Evolutionary conservation across 805 yeast genomes (phyloP), one percentile per base, ranked within the genome.

Genomic region (Saturnispora quitensis): DNA sequence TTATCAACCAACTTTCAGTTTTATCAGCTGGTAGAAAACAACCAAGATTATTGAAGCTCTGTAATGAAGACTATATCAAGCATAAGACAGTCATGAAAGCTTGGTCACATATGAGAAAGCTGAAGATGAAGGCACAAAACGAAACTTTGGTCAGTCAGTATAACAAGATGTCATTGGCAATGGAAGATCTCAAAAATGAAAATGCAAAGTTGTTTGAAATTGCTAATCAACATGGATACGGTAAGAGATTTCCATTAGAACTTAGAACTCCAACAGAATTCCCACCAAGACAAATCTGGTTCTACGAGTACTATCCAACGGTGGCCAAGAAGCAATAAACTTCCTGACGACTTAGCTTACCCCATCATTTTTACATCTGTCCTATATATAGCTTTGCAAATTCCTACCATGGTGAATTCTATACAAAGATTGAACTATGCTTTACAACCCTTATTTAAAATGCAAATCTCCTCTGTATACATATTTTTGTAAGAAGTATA

Each of bases 201-300:
- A 73, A 73, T 54, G 80, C 82, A 0, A 74, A 69, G 45, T 70
- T 91, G 48, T 89, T 73, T 59, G 76, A 73, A 50, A 72, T 72
- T 33, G 95, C 96, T 10, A 82, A 80, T 59, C 66, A 66, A 31
- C 69, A 72, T 47, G 84, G 84, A 58, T 66, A 67, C 43, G 73
- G 73, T 53, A 77, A 78, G 58, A 73, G 89, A 60, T 89, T 87
- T 66, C 91, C 96, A 5, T 69, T 86, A 60, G 97, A 91, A 62
- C 65, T 88, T 66, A 80, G 93, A 62, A 81, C 87, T 9, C 99
- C 99, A 20, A 85, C 95, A 1, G 91, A 89, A 51, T 87, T 73
- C 55, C 99, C 99, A 13, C 86, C 97, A 18, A 80, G 78, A 61
- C 75, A 77, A 54, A 73, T 86, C 18, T 90, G 97, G 97, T 80